Base-by-base conservation (phyloP, 176 grass and related monocot genomes). In the Calamus simplicifolius region DNA sequence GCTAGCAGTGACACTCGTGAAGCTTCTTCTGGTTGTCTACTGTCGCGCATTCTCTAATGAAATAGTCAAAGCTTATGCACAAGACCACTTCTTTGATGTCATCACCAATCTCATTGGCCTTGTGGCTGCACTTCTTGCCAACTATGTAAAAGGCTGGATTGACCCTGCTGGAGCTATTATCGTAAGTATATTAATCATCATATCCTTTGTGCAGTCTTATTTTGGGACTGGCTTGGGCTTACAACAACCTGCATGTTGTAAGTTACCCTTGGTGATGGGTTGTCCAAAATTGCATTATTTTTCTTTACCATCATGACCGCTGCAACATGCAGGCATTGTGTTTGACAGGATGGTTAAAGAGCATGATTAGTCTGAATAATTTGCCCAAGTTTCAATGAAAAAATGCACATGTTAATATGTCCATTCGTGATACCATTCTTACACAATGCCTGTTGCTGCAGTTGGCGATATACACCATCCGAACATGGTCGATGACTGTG, bases 11-110 rank as follows among this genome's bases (percentile, higher is more conserved):
- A 90, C 91, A 26, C 27, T 90, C 57, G 91, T 96, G 61, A 96
- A 96, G 54, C 83, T 96, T 61, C 72, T 38, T 29, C 77, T 96
- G 4, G 77, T 71, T 55, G 2, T 90, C 27, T 96, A 96, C 54
- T 96, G 91, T 25, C 91, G 91, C 17, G 72, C 86, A 18, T 96
- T 96, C 71, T 80, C 83, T 17, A 90, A 96, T 5, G 83, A 90
- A 76, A 96, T 96, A 1, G 86, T 96, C 55, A 96, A 89, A 61
- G 91, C 91, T 51, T 96, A 90, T 77, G 91, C 91, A 16, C 83
- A 96, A 57, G 91, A 96, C 56, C 91, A 96, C 68, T 85, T 96
- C 53, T 96, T 96, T 2, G 86, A 96, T 72, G 91, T 90, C 15
- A 84, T 96, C 18, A 96, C 91, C 19, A 96, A 96, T 77, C 4